phyloP scores from a whole-genome alignment of 257 asterid species.

The Solanum infundibuliforme region DNA sequence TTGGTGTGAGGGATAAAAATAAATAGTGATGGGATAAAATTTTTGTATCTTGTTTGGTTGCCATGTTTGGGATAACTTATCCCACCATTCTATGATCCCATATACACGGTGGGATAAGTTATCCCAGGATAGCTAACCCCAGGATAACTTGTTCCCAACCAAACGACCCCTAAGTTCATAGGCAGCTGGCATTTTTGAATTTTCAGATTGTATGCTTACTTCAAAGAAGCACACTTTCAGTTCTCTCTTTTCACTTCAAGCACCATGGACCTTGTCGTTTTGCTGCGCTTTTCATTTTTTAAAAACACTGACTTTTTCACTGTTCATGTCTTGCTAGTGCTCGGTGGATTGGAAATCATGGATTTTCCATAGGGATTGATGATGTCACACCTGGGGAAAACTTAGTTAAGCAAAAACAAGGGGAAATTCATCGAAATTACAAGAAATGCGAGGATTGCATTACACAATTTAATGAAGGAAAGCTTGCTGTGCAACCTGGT shows the following conservation, averaged over 20 bases:
- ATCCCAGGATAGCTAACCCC: too few relatives aligned
- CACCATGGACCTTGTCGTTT: neutral
- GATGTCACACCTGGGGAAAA: slow-evolving; percentile 74
- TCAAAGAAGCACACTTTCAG: neutral
- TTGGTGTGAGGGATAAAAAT: too few relatives aligned
- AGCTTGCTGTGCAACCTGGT: slow-evolving; percentile 70
- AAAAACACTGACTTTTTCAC: neutral
- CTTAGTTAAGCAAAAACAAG: slow-evolving; percentile 49
- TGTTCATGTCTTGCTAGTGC: slow-evolving; percentile 49
- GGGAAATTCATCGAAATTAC: slow-evolving; percentile 44
- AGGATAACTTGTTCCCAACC: too few relatives aligned
- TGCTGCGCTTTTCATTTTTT: neutral
- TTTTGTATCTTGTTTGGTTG: too few relatives aligned
- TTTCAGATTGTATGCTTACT: neutral
- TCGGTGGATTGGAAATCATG: slow-evolving; percentile 98
- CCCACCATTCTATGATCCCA: too few relatives aligned
- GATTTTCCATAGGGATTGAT: slow-evolving; percentile 92
- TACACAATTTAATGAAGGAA: slow-evolving; percentile 53
- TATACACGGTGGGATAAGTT: too few relatives aligned
- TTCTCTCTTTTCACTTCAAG: neutral
- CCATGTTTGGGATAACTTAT: too few relatives aligned
- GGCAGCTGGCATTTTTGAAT: neutral
- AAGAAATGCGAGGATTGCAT: slow-evolving; percentile 46
- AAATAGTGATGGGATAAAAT: too few relatives aligned
- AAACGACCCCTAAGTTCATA: neutral